Percentiles rank a stretch among this genome's conserved stretches.
Conservation (phyloP, 768 basidiomycete species). For the Xerocomus potaroensis region DNA sequence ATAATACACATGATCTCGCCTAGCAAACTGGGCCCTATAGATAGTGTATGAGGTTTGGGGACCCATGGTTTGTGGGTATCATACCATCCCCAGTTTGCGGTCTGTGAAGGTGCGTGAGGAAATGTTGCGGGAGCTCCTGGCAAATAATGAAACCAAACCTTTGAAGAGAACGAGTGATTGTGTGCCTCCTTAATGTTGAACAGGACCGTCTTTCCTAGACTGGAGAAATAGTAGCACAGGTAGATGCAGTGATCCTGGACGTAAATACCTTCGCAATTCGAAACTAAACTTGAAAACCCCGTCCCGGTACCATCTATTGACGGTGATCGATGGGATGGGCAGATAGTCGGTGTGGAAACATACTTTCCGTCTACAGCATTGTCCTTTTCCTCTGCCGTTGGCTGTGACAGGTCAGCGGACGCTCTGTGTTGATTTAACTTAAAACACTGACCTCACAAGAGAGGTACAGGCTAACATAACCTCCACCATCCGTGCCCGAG, state of each 20-base stretch:
- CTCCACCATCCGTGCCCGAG: slow-evolving; percentile 59
- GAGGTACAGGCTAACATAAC: slow-evolving; percentile 71
- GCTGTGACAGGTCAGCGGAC: slow-evolving; percentile 39
- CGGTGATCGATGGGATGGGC: neutral
- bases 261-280: slow-evolving; percentile 64
- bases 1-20: slow-evolving; percentile 67
- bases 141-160: slow-evolving; percentile 34
- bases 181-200: slow-evolving; percentile 74
- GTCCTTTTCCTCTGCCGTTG: slow-evolving; percentile 73
- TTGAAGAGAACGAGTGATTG: slow-evolving; percentile 77
- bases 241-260: neutral
- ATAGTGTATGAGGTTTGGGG: slow-evolving; percentile 1
- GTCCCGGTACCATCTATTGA: slow-evolving; percentile 71
- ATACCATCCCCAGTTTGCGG: slow-evolving; percentile 88
- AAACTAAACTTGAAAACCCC: slow-evolving; percentile 85
- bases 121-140: neutral
- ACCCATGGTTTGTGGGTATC: slow-evolving; percentile 2
- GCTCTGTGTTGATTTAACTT: neutral
- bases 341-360: slow-evolving; percentile 3
- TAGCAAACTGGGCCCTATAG: slow-evolving; percentile 72
- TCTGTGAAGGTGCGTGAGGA: slow-evolving; percentile 36
- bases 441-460: slow-evolving; percentile 67
- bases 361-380: slow-evolving; percentile 58
- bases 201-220: slow-evolving; percentile 44
- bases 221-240: slow-evolving; percentile 5